Conservation (phyloP, 139 green algal genomes). For the Axilococcus clingmanii region DNA sequence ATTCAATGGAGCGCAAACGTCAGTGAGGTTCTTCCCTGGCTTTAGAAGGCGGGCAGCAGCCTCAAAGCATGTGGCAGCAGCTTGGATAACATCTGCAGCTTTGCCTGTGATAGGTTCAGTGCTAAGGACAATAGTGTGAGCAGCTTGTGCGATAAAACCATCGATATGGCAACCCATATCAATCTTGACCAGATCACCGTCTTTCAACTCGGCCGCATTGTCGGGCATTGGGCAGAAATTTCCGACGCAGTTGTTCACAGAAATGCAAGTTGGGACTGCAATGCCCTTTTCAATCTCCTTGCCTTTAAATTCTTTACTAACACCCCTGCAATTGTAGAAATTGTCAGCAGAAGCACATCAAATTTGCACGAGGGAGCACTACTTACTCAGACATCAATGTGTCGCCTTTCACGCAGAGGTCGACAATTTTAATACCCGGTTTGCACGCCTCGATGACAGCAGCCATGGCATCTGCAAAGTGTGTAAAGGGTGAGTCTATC, state of each 20-base stretch:
- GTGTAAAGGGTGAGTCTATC: neutral
- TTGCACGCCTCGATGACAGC: constrained; percentile 60
- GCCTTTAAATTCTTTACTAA: constrained; percentile 82
- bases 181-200: constrained; percentile 91
- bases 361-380: neutral
- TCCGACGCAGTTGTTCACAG: constrained; percentile 82
- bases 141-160: constrained; percentile 85
- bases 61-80: constrained; percentile 70
- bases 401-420: constrained; percentile 80
- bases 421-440: constrained; percentile 82
- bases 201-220: constrained; percentile 58
- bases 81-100: constrained; percentile 78
- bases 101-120: constrained; percentile 51
- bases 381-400: constrained; percentile 66
- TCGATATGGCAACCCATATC: constrained; percentile 96
- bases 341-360: neutral
- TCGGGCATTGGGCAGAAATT: constrained; percentile 79
- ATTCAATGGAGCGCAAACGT: constrained; percentile 61
- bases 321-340: constrained; percentile 43
- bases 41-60: constrained; percentile 81
- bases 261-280: constrained; percentile 92
- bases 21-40: constrained; percentile 67
- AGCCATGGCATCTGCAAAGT: constrained; percentile 67
- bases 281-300: constrained; percentile 95
- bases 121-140: constrained; percentile 71